These are phyloP conservation scores for Mycosphaerella arachidis DNA, from an alignment of 2,329 filamentous ascomycete species.

Conservation along the genomic window DNA sequence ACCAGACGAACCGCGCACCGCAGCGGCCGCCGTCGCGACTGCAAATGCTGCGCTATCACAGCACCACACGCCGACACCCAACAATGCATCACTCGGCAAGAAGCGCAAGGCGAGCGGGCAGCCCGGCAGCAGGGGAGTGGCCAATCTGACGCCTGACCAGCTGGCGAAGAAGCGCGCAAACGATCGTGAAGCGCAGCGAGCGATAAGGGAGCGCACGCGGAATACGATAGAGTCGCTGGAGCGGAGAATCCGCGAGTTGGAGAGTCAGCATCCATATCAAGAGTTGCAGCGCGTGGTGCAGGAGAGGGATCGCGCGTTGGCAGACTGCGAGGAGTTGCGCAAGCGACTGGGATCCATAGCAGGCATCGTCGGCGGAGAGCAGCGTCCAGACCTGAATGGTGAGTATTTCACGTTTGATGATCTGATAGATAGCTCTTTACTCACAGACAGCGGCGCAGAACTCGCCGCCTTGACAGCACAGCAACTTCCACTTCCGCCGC, in stretches of 20 bases:
- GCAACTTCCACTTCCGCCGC: conserved; percentile 39
- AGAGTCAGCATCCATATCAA: conserved; percentile 74
- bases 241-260: conserved; percentile 67
- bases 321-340: conserved; percentile 75
- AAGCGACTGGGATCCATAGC: conserved; percentile 49
- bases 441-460: conserved; percentile 36
- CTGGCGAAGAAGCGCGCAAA: conserved; percentile 87
- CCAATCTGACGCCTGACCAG: conserved; percentile 81
- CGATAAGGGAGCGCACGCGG: conserved; percentile 77
- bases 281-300: conserved; percentile 72
- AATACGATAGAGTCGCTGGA: conserved; percentile 73
- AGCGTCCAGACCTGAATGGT: conserved; percentile 28
- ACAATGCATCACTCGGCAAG: conserved; percentile 18
- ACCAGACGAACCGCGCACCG: conserved; percentile 16
- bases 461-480: conserved; percentile 45
- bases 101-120: conserved; percentile 35
- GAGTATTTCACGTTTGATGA: conserved; percentile 23
- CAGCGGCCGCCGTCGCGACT: conserved; percentile 41
- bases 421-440: conserved; percentile 25
- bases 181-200: conserved; percentile 81
- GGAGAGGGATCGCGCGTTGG: conserved; percentile 65
- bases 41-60: conserved; percentile 27
- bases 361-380: conserved; percentile 23
- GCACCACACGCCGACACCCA: conserved; percentile 17
- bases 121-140: conserved; percentile 62